A percentile compares a stretch with the other conserved stretches of the same genome.
Conservation (phyloP, 1,139 yeast species). For the Scheffersomyces insectosa region DNA sequence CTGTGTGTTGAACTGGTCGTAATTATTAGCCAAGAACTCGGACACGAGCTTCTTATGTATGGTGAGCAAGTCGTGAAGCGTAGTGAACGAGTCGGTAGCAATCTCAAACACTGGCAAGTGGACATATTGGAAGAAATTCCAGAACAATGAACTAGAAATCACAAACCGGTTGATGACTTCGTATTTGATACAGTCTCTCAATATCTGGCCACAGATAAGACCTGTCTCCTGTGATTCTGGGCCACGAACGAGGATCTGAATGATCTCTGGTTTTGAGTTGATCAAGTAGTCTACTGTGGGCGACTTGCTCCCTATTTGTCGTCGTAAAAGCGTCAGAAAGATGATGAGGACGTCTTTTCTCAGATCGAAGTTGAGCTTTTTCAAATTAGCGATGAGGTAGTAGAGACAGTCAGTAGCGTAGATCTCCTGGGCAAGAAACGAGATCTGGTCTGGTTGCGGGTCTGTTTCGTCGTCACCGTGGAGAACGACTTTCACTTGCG, state of each 20-base stretch:
- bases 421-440: slow-evolving; percentile 71
- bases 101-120: slow-evolving; percentile 79
- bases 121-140: slow-evolving; percentile 83
- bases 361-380: slow-evolving; percentile 79
- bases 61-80: slow-evolving; percentile 69
- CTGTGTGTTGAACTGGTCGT: slow-evolving; percentile 54
- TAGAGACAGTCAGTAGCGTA: slow-evolving; percentile 71
- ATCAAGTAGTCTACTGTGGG: slow-evolving; percentile 87
- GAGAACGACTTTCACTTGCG: slow-evolving; percentile 66
- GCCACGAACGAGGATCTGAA: slow-evolving; percentile 63
- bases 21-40: slow-evolving; percentile 62
- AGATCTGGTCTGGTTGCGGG: slow-evolving; percentile 77
- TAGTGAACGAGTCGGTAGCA: slow-evolving; percentile 86
- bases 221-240: slow-evolving; percentile 72
- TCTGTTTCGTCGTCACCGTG: slow-evolving; percentile 73
- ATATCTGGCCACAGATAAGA: slow-evolving; percentile 71
- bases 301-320: slow-evolving; percentile 72
- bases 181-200: slow-evolving; percentile 82
- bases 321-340: slow-evolving; percentile 74
- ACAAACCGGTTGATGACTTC: slow-evolving; percentile 68
- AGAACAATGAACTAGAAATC: slow-evolving; percentile 56
- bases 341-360: slow-evolving; percentile 78
- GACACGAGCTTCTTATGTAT: slow-evolving; percentile 67
- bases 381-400: slow-evolving; percentile 57
- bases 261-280: slow-evolving; percentile 59